Evolutionary conservation across 2,329 filamentous ascomycete species (phyloP).

Genomic region (Pseudonectria foliicola): DNA sequence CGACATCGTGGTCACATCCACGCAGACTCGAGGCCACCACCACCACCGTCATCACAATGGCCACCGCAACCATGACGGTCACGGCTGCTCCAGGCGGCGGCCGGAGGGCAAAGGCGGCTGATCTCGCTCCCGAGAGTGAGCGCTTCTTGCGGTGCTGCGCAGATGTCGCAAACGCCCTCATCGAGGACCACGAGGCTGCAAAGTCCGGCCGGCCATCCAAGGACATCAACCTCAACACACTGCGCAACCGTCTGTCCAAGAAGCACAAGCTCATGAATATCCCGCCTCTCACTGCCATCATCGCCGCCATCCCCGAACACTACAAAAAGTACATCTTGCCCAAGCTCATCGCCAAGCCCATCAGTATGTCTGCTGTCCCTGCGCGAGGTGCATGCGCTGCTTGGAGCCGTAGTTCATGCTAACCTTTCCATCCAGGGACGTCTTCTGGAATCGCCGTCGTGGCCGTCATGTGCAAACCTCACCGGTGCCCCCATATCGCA

Average conservation of each 20-base stretch:
- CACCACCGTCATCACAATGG: constrained; percentile 57
- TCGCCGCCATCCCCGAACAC: constrained; percentile 96
- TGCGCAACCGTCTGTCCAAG: constrained; percentile 82
- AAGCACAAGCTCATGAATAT: constrained; percentile 86
- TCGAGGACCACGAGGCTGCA: constrained; percentile 84
- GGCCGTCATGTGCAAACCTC: constrained; percentile 99
- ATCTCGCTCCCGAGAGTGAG: constrained; percentile 87
- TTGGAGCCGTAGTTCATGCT: constrained; percentile 1
- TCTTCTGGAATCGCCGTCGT: constrained; percentile 97
- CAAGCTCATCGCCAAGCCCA: constrained; percentile 94
- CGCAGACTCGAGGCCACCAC: constrained; percentile 25
- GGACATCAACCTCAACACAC: constrained; percentile 86
- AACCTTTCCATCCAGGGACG: constrained; percentile 51
- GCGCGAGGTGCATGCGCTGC: no score
- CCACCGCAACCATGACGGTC: constrained; percentile 53
- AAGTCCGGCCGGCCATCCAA: constrained; percentile 68
- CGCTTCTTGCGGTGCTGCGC: constrained; percentile 90
- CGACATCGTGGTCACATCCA: no score
- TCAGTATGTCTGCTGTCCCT: constrained; percentile 46
- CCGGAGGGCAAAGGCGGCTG: constrained; percentile 59
- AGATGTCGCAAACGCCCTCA: constrained; percentile 87
- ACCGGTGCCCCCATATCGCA: constrained; percentile 93
- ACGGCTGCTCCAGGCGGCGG: constrained; percentile 27
- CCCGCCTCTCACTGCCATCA: constrained; percentile 91
- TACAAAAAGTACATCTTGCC: constrained; percentile 99